Evolutionary conservation across 2,329 filamentous ascomycete genomes (phyloP).

Genomic region (Macrophomina phaseolina): DNA sequence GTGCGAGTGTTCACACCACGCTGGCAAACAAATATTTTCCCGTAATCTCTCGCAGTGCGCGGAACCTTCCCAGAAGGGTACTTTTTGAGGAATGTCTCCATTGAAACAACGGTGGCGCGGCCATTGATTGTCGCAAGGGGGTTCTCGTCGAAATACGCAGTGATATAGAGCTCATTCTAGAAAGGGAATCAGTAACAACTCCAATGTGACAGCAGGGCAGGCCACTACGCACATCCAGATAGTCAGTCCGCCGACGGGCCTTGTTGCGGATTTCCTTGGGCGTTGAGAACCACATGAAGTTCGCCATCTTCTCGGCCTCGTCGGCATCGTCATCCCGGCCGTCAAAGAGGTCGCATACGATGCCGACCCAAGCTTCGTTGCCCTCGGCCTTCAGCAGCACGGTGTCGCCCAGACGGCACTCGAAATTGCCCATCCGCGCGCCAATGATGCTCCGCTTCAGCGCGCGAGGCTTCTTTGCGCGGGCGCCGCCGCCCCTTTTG

Average conservation of each 20-base stretch:
- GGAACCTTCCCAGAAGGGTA: conserved; percentile 80
- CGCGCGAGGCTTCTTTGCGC: conserved; percentile 33
- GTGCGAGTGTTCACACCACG: conserved; percentile 88
- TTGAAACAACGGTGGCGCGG: conserved; percentile 80
- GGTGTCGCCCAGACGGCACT: conserved; percentile 80
- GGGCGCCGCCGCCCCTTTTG: conserved; percentile 35
- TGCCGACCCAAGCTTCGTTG: conserved; percentile 89
- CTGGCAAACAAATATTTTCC: conserved; percentile 88
- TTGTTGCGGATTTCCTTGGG: conserved; percentile 87
- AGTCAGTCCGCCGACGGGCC: conserved; percentile 81
- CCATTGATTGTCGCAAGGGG: conserved; percentile 88
- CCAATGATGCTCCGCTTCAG: conserved; percentile 68
- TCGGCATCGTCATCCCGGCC: conserved; percentile 64
- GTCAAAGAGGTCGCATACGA: conserved; percentile 82
- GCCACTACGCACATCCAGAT: conserved; percentile 63
- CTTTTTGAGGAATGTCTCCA: conserved; percentile 66
- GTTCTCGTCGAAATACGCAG: conserved; percentile 84
- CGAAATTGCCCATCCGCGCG: conserved; percentile 80
- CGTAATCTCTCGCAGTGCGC: conserved; percentile 73
- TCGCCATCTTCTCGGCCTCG: conserved; percentile 73
- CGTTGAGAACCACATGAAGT: conserved; percentile 95
- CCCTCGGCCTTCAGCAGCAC: conserved; percentile 89
- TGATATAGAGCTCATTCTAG: conserved; percentile 90
- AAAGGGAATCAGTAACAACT: conserved; percentile 30
- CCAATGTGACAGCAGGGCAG: not conserved